Evolutionary conservation across 345 rosid species (phyloP).

Genomic region (Moricandia moricandioides): DNA sequence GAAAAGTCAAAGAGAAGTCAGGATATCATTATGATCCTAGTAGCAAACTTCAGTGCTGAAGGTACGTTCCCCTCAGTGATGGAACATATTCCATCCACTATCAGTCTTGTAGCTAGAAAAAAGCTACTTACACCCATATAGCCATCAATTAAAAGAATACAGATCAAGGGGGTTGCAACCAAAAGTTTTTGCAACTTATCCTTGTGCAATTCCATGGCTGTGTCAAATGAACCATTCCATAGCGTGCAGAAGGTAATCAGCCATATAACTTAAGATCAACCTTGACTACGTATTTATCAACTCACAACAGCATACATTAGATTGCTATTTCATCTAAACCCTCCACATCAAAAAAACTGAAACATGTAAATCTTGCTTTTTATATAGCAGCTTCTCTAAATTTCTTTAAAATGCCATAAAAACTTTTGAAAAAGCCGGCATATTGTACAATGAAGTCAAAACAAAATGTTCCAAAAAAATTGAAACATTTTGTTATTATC

Average conservation of each 20-base stretch:
- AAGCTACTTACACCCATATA: background rate
- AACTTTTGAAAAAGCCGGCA: slow-evolving; percentile 11
- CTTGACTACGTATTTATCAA: background rate
- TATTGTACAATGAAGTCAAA: background rate
- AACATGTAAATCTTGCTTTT: slow-evolving; percentile 5
- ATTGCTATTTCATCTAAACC: background rate
- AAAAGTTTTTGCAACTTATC: background rate
- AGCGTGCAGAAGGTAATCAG: slow-evolving; percentile 6
- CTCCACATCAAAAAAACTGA: background rate
- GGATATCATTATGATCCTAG: slow-evolving; percentile 15
- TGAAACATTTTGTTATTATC: too few species aligned
- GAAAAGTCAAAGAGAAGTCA: slow-evolving; percentile 22
- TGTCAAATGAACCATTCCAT: background rate
- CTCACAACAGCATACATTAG: background rate
- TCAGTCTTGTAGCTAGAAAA: slow-evolving; percentile 10
- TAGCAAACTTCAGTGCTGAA: slow-evolving; percentile 10
- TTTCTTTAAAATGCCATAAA: background rate
- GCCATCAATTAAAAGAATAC: background rate
- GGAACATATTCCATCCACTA: slow-evolving; percentile 2
- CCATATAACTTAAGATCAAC: slow-evolving; percentile 7
- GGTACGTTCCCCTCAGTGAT: slow-evolving; percentile 18
- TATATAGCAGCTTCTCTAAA: background rate
- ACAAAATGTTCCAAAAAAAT: too few species aligned
- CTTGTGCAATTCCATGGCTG: background rate
- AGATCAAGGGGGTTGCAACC: background rate